Conservation (phyloP, 257 asterid genomes). For the Nicotiana undulata region DNA sequence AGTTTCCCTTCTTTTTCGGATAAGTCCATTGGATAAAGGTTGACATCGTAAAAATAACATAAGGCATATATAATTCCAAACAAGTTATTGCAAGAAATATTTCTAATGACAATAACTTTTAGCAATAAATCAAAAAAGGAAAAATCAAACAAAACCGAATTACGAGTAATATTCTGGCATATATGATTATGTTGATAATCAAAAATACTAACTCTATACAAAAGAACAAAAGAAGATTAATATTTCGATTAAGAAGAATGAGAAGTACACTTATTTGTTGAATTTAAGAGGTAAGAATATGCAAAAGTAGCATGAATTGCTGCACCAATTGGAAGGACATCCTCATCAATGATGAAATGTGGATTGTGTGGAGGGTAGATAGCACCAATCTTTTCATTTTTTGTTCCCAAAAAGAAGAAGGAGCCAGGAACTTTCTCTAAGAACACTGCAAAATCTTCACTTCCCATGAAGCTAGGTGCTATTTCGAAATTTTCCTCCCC, state of each 20-base stretch:
- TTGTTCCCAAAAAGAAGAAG: constrained; percentile 29
- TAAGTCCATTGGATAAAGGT: too few relatives aligned
- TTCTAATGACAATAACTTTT: not conserved
- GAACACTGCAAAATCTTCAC: constrained; percentile 54
- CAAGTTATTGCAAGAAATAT: not conserved
- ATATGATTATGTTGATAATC: not conserved
- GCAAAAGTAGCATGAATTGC: constrained; percentile 52
- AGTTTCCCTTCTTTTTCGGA: too few relatives aligned
- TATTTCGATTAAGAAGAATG: not conserved
- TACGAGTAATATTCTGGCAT: not conserved
- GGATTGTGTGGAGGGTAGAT: constrained; percentile 45
- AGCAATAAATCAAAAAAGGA: not conserved
- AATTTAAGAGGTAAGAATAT: constrained; percentile 22
- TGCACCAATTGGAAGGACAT: constrained; percentile 49
- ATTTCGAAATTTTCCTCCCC: constrained; percentile 30
- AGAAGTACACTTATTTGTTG: not conserved
- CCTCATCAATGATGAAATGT: constrained; percentile 41
- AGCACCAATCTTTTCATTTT: constrained; percentile 31
- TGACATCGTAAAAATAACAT: too few relatives aligned
- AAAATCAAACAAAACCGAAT: not conserved
- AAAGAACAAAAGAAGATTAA: not conserved
- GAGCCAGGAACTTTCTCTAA: constrained; percentile 31
- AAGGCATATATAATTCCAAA: not conserved
- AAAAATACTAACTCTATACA: not conserved
- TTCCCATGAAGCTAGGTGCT: constrained; percentile 38